Evolutionary conservation across 805 yeast genomes (phyloP).

Genomic region (Yarrowia porcina): DNA sequence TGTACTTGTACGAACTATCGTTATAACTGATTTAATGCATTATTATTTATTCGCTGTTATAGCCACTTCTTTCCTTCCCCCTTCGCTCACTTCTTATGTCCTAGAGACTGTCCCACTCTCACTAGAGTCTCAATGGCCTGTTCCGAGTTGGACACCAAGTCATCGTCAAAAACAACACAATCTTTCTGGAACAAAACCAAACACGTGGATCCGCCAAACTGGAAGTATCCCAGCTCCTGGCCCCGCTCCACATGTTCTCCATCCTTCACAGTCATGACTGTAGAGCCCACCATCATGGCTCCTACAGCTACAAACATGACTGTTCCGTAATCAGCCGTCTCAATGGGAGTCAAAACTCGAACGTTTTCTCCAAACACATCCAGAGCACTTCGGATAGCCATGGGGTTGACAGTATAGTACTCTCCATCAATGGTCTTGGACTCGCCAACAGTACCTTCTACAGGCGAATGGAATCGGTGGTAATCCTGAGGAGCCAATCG

Average conservation of each 20-base stretch:
- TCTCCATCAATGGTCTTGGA: constrained; percentile 77
- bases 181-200: constrained; percentile 57
- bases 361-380: constrained; percentile 94
- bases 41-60: no score
- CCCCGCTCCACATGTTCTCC: constrained; percentile 62
- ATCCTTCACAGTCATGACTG: constrained; percentile 60
- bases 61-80: no score
- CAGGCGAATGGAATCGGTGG: constrained; percentile 89
- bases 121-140: constrained; percentile 77
- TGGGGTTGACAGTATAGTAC: constrained; percentile 94
- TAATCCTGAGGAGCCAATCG: constrained; percentile 96
- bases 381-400: constrained; percentile 84
- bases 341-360: constrained; percentile 71
- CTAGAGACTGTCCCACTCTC: constrained; percentile 67
- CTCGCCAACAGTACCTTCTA: constrained; percentile 66
- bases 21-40: no score
- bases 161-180: constrained; percentile 59
- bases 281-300: constrained; percentile 99
- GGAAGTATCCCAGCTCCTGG: constrained; percentile 89
- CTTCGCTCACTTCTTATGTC: neutral
- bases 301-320: constrained; percentile 82
- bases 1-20: no score
- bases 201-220: constrained; percentile 93
- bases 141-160: constrained; percentile 63
- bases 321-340: constrained; percentile 71